Evolutionary conservation across 805 yeast species (phyloP), one percentile per base, ranked within the genome.

Genomic region (Lachancea lanzarotensis): DNA sequence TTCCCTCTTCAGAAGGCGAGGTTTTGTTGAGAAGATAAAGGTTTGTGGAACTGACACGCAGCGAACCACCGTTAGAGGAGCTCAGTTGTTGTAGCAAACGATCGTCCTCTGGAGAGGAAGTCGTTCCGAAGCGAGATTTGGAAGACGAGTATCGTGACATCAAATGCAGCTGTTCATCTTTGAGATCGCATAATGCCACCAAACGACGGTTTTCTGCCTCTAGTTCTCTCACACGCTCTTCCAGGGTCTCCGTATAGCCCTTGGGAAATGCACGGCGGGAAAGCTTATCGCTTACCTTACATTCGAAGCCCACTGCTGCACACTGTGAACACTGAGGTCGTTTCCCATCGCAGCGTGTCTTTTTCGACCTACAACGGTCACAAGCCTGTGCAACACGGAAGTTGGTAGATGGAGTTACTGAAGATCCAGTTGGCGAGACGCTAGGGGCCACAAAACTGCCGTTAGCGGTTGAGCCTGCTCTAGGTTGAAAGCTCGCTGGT

Each of bases 191-290:
- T 18, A 61, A 37, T 4, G 85, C 84, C 29, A 75, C 71, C 22
- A 89, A 64, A 55, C 84, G 75, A 51, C 79, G 77, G 60, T 86
- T 87, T 56, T 88, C 95, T 2, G 82, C 76, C 61, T 88, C 95
- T 18, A 90, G 70, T 57, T 84, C 93, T 40, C 96, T 71, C n/a
- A 89, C 81, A 41, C 95, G 70, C 57, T 87, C 95, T 60, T 89
- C 97, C 43, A 89, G 63, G 2, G 89, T 81, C 65, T 89, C 96
- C 0, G 96, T 89, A 56, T 89, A 89, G 0, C 96, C 96, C 59
- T 95, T 74, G 0, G 96, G 96, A 56, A 82, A 89, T 0, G 95
- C 91, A 50, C 90, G 71, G 46, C 96, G 73, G 0, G 90, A 77
- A n/a, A 89, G 70, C 53, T 83, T 82, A 59, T 89, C 96, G 15